Base-by-base conservation (phyloP, 2,329 filamentous ascomycete species). In the Beauveria asiatica region DNA sequence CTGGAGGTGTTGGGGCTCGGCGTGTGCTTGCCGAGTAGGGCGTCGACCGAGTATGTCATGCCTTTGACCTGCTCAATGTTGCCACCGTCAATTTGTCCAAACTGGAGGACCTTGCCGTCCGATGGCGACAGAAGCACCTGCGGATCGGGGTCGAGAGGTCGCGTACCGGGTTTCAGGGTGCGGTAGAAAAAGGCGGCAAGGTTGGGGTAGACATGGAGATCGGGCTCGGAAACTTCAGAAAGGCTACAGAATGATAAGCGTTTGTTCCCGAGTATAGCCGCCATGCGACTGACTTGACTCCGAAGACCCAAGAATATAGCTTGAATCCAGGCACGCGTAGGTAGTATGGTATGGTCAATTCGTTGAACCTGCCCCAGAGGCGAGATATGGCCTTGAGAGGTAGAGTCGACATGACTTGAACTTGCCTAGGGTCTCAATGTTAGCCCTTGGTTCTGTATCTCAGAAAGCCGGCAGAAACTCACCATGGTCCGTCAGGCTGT, bases 31-130 rank as follows among this genome's bases (percentile, higher is more conserved):
- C 94, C 94, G 2, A 99, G 82, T 1, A 99, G 82, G 8, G 94
- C 92, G 71, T 99, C 94, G 59, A 99, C 83, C 65, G 88, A 96
- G 75, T 99, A 99, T 1, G 94, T 99, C 81, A 99, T 94, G 62
- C 94, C 94, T 76, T 99, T 99, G 64, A 99, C 93, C 76, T 99
- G 94, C 73, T 99, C 94, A 48, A 99, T 95, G 69, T 97, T 91
- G 52, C 93, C 92, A 68, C 92, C 86, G 68, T 95, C 88, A 61
- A 99, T 97, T 67, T 86, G 86, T 11, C 94, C 94, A 67, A 92
- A 97, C 68, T 97, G 93, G 27, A 99, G 83, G 50, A 99, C 83
- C 64, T 89, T 88, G 51, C 94, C 94, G 72, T 99, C 94, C 5
- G 94, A 85, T 1, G 94, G 95, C 0, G 91, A 94, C 8, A 97